These are phyloP conservation scores for Verticillium tricorpus DNA, from an alignment of 2,329 filamentous ascomycete genomes.

Conservation along the genomic window DNA sequence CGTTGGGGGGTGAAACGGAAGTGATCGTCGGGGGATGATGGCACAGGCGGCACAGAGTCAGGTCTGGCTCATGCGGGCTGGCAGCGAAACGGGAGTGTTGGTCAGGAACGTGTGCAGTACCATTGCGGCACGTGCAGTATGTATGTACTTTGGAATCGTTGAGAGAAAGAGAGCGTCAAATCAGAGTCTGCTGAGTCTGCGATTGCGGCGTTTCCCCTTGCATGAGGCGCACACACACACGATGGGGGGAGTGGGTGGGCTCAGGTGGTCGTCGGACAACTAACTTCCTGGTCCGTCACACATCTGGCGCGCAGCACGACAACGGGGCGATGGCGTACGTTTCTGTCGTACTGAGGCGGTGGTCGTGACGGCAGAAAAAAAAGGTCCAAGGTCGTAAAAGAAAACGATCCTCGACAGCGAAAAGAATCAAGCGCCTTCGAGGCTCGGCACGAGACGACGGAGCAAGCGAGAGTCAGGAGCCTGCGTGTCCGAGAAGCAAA, in stretches of 20 bases:
- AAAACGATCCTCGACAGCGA: too few species aligned
- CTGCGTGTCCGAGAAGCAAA: neutral
- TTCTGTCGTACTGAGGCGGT: too few species aligned
- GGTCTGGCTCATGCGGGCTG: conserved; percentile 8
- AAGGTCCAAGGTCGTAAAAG: too few species aligned
- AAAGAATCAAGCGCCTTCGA: neutral
- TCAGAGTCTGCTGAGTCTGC: neutral
- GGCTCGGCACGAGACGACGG: neutral
- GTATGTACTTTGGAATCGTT: neutral
- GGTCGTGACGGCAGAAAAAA: too few species aligned
- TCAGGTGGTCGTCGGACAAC: too few species aligned
- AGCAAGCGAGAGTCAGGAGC: neutral
- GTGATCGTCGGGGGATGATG: conserved; percentile 12
- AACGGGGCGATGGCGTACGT: too few species aligned
- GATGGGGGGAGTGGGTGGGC: too few species aligned
- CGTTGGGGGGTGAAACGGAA: conserved; percentile 13
- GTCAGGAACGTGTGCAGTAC: conserved; percentile 6
- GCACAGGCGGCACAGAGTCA: neutral
- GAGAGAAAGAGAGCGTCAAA: neutral
- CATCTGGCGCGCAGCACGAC: too few species aligned
- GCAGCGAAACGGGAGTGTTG: conserved; percentile 6
- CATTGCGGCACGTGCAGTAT: conserved; percentile 13
- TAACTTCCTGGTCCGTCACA: too few species aligned
- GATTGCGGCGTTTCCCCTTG: neutral
- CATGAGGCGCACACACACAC: neutral